Evolutionary conservation across 495 filamentous ascomycete species (phyloP), one percentile per base, ranked within the genome.

Genomic region (Penicillium taxi): DNA sequence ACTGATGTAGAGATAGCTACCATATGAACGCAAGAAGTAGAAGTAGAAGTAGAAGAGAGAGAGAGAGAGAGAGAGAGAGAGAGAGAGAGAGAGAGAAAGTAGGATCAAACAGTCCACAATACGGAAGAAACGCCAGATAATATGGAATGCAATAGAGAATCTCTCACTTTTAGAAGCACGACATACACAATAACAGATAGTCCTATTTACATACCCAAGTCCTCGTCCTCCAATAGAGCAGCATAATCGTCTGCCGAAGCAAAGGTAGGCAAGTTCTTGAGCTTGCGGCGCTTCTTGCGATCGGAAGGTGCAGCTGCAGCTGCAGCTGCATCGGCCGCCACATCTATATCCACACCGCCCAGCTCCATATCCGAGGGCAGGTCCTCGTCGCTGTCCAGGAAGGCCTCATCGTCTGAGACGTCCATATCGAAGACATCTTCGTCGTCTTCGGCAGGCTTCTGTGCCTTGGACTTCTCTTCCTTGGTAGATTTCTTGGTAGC

Each of bases 211-310:
- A 67, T 65, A 23, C 73, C 77, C 24, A 81, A 80, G 29, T 82
- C 82, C 41, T 87, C 86, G 35, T 68, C 77, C 9, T 70, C 84
- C 48, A 98, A 54, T 69, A 96, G 72, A 44, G 81, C 81, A 16
- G 87, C 90, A 61, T 96, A 96, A 50, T 98, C 93, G 14, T 96
- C 91, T 13, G 71, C 80, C 20, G 83, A 88, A 14, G 93, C 91
- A 66, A 96, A 98, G 0, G 77, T 93, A 3, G 91, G 91, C 44
- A 98, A 67, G 45, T 75, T 73, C 71, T 84, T 93, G 52, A 96
- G 64, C 73, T 88, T 87, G 73, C 80, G 80, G 51, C 69, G 77
- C 67, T 83, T 86, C 56, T 71, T 77, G 59, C 76, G 79, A 9
- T 73, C 69, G 42, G 66, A 70, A 35, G 67, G 61, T 35, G 67